Evolutionary conservation across 2,329 filamentous ascomycete species (phyloP), one percentile per base, ranked within the genome.

Genomic region (Paecilomyces fulvus): DNA sequence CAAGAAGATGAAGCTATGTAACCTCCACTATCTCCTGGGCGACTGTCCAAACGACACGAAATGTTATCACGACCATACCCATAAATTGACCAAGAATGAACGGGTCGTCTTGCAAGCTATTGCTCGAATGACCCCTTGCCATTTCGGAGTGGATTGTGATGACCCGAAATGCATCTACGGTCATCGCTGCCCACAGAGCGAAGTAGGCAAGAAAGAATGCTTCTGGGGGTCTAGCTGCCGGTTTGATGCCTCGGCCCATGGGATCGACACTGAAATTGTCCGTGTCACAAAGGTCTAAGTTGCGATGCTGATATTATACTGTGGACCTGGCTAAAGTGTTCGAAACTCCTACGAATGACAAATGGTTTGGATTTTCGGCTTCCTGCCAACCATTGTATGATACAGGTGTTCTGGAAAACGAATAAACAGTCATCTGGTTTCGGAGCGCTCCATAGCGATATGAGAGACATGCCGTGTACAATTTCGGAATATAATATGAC

Each of bases 131-230:
- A 83, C 81, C 3, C 82, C 83, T 23, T 86, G 83, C 64, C 76
- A 77, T 56, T 80, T 81, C 63, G 82, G 82, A 10, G 75, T 78
- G 52, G 75, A 75, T 12, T 86, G 83, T 63, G 75, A 81, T 53
- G 83, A 86, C 58, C 67, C 76, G 1, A 79, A 80, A 57, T 86
- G 83, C 69, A 85, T 85, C 53, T 85, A 85, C 64, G 83, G 83
- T 21, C 83, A 86, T 67, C 78, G 80, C 33, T 86, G 83, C 64
- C 81, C 82, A 17, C 80, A 81, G 59, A 76, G 74, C 31, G 71
- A 76, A 57, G 74, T 77, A 28, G 79, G 80, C 37, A 76, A 72
- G 52, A 79, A 79, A 64, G 77, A 75, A 17, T 86, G 83, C 64
- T 79, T 80, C 62, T 83, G 82, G 69, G 80, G 79, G 12, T 76